Base-by-base conservation (phyloP, 257 asterid genomes). In the Lavandula angustifolia region DNA sequence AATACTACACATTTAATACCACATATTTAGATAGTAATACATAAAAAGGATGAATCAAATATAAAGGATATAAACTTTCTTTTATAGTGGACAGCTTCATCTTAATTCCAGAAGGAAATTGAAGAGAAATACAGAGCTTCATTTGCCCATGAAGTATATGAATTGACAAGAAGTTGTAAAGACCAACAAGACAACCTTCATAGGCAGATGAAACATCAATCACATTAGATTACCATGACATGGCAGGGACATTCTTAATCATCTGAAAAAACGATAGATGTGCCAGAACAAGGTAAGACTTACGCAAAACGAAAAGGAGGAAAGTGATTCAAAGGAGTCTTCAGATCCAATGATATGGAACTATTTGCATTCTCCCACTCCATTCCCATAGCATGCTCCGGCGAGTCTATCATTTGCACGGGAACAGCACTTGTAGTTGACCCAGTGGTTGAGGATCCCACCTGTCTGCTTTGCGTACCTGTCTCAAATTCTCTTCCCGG, bases 281-380 rank as follows among this genome's bases (percentile, higher is more conserved):
- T 14, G 63, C 56, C 53, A 77, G 67, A 47, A 67, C 66, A 73
- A 47, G 61, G 48, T 62, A 72, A 54, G 18, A 75, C 99, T 87
- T 80, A 92, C 99, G 85, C 91, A 69, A 92, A 92, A 64, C 97
- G 99, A 66, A 92, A 86, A 34, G 99, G 97, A 29, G 99, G 96
- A 69, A 89, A 92, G 68, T 89, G 97, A 71, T 81, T 85, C 84
- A 92, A 75, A 74, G 99, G 99, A 31, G 97, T 92, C 76, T 84
- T 92, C 76, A 85, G 73, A 79, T 92, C 99, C 92, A 92, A 66
- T 13, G 94, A 86, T 77, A 92, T 92, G 59, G 89, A 79, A 72
- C 78, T 81, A 62, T 68, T 81, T 66, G 77, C 75, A 74, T 76
- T 85, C 75, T 84, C 89, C 99, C 96, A 92, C 72, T 85, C 94